Evolutionary conservation across 2,329 filamentous ascomycete genomes (phyloP).

Genomic region (Cercospora janseana): DNA sequence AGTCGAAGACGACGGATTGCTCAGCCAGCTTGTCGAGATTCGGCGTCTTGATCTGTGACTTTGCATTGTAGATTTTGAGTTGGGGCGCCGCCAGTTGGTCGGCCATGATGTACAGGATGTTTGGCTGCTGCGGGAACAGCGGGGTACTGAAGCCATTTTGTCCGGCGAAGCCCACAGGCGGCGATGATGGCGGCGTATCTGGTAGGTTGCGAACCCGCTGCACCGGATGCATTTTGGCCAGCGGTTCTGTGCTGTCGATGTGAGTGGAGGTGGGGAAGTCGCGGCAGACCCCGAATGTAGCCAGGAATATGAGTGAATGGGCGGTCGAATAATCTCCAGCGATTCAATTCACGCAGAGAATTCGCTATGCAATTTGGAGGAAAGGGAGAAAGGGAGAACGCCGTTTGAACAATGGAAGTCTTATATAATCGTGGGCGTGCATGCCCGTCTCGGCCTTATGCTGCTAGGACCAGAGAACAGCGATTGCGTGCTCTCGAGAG

Average conservation of each 20-base stretch:
- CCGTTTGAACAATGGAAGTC: constrained; percentile 1
- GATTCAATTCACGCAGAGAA: not conserved
- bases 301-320: not conserved
- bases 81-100: constrained; percentile 90
- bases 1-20: constrained; percentile 84
- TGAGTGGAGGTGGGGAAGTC: constrained; percentile 1
- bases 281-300: not conserved
- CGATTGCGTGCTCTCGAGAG: constrained; percentile 1
- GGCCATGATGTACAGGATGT: constrained; percentile 93
- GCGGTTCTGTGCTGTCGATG: not conserved
- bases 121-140: constrained; percentile 55
- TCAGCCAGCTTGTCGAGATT: constrained; percentile 81
- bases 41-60: constrained; percentile 88
- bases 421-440: constrained; percentile 6
- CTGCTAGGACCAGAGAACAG: not conserved
- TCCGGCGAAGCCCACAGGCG: constrained; percentile 40
- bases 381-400: not conserved
- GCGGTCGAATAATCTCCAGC: not conserved
- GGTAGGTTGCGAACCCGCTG: constrained; percentile 35
- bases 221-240: constrained; percentile 26
- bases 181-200: constrained; percentile 39
- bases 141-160: constrained; percentile 43
- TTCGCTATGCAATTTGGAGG: not conserved
- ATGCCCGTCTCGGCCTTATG: not conserved
- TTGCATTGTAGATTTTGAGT: constrained; percentile 85